phyloP scores from a whole-genome alignment of 345 rosid genomes.

The Corchorus olitorius region DNA sequence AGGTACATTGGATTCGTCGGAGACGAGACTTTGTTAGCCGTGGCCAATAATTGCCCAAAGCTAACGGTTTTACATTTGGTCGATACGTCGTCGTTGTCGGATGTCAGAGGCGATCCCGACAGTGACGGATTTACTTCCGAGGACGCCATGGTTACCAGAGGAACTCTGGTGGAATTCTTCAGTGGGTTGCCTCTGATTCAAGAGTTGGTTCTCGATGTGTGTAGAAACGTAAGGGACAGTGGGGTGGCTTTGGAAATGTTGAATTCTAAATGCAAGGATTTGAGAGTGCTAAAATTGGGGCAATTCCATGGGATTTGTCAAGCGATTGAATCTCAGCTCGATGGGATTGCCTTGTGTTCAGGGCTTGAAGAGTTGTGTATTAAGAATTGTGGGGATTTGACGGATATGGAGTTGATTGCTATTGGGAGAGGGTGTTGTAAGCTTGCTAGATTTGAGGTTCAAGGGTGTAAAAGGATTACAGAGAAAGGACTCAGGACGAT shows the following conservation, averaged over 20 bases:
- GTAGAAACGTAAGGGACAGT: constrained; percentile 67
- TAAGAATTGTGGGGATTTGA: constrained; percentile 64
- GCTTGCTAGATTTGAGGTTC: constrained; percentile 67
- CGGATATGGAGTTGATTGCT: constrained; percentile 74
- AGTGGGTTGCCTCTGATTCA: constrained; percentile 53
- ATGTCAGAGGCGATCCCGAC: constrained; percentile 44
- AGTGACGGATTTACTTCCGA: constrained; percentile 48
- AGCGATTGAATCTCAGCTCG: constrained; percentile 62
- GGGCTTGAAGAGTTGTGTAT: constrained; percentile 61
- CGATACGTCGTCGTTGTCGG: constrained; percentile 54
- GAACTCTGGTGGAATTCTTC: constrained; percentile 50
- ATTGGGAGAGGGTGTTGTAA: constrained; percentile 76
- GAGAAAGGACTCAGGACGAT: constrained; percentile 66
- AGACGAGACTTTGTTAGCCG: constrained; percentile 66
- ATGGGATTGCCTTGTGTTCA: constrained; percentile 76
- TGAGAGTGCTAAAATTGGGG: constrained; percentile 60
- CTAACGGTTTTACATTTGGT: constrained; percentile 63
- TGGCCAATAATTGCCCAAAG: constrained; percentile 62
- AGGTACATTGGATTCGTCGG: constrained; percentile 72
- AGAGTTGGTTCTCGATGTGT: constrained; percentile 67
- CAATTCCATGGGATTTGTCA: constrained; percentile 72
- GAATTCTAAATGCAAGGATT: constrained; percentile 50
- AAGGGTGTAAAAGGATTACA: constrained; percentile 81
- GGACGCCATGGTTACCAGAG: constrained; percentile 57
- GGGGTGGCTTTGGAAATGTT: constrained; percentile 58